Base-by-base conservation (phyloP, 148 eudicot genomes). In the Talinum fruticosum region DNA sequence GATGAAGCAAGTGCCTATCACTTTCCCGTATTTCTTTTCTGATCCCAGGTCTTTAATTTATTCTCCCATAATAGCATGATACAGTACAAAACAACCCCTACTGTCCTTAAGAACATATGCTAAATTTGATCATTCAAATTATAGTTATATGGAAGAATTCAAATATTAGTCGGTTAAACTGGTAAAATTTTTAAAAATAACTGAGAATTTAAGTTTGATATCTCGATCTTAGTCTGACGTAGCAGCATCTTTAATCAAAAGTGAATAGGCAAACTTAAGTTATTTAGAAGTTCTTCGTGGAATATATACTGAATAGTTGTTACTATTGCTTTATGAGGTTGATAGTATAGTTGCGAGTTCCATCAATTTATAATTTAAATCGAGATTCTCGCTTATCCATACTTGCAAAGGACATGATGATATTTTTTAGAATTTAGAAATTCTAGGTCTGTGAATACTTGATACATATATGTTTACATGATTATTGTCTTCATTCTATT, bases 51-150 rank as follows among this genome's bases (percentile, higher is more conserved):
- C 34, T 69, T 80, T 80, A 75, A 41, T 41, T 41, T 41, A 41
- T 80, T 75, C 79, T 75, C 83, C 79, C 59, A 75, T 69, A 69
- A 32, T 79, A 74, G 78, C 74, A 35, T 69, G 23, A 23, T 72
- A 72, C 65, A 47, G 49, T 53, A 45, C 47, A 10, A 72, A 66
- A 64, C 35, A 73, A 45, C 30, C 66, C 33, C 53, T 49, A 29
- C 33, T 28, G 78, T 14, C 69, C 23, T 7, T 10, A 29, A 29
- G 69, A 74, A 74, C 78, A 69, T 80, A 69, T 80, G 83, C 79
- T 70, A 69, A 33, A 28, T 71, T 70, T 61, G 53, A 59, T 28
- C 28, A n/a, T 67, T 45, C 69, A 54, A n/a, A 53, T 33, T 35
- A 74, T 8, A 3, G 44, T 51, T 18, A 19, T 51, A 14, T 69